Evolutionary conservation across 495 filamentous ascomycete species (phyloP), one percentile per base, ranked within the genome.

Genomic region (Podospora conica): DNA sequence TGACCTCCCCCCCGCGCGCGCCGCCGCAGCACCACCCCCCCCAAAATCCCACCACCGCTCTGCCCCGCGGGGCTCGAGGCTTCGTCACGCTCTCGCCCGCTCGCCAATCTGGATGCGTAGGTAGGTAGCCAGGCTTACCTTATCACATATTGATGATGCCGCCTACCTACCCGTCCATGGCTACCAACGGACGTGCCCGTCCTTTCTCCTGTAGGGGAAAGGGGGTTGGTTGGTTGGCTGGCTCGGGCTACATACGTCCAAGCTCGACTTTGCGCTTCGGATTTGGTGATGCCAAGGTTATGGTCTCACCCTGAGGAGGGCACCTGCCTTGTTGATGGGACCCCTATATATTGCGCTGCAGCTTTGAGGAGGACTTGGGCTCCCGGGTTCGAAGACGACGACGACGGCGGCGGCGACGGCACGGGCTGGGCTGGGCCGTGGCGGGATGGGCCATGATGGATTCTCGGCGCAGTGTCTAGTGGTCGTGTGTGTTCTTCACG

Each of bases 1-100:
- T 63, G 61, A 63, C 61, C 61, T 63, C 61, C n/a, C 29, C 61
- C 24, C 58, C 18, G 20, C 28, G n/a, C 18, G 40, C 40, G 40
- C 40, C 40, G 40, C 40, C 29, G 10, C 29, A 11, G 29, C 29
- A 31, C 40, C 18, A 48, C 40, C 40, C 5, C 40, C 12, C 40
- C 25, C n/a, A n/a, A 27, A 27, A 27, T 27, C 25, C 40, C 18
- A 40, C 33, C 33, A 40, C 33, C 12, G 33, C 33, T 40, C 40
- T 9, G 9, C 40, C 40, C 40, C 40, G 40, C 18, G 40, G 58
- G 56, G 28, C 11, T 58, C 56, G n/a, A 58, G 56, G 21, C 24
- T 27, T 20, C 54, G 27, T 59, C 58, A 59, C 40, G 40, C 40
- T 9, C 33, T 9, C 33, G 15, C 33, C 33, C 40, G 40, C 40